Base-by-base conservation (phyloP, 257 asterid species). In the Eustoma russellianum region DNA sequence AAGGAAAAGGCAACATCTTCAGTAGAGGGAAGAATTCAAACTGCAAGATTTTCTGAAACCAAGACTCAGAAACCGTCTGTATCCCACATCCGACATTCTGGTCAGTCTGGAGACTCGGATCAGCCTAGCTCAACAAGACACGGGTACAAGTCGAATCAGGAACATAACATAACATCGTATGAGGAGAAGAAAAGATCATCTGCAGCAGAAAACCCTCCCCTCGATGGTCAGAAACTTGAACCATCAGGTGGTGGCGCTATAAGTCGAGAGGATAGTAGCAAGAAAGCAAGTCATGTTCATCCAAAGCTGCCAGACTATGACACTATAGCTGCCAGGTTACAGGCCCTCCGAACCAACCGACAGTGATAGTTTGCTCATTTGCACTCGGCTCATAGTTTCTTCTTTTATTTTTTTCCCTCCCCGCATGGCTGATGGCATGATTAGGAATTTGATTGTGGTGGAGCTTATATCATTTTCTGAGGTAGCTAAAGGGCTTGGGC, bases 261-360 rank as follows among this genome's bases (percentile, higher is more conserved):
- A 30, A 53, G 47, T 33, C 69, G 81, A 38, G 77, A 55, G 64
- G 83, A 80, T 17, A 52, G 62, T 60, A 28, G 63, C 33, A 77
- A 73, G 74, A 78, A 73, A 64, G 83, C 93, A 44, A 81, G 93
- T 50, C 95, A 89, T 63, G 94, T 85, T 67, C 97, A 89, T 73
- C 94, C 97, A 48, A 88, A 88, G 59, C 95, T 88, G 50, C 95
- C 97, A 28, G 97, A 88, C 53, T 85, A 79, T 66, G 95, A 89
- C 55, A 53, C 77, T 35, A 60, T 85, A 13, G 56, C 68, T 48
- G 74, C 80, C 40, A 46, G 56, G 58, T 9, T 84, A 17, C 78
- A 67, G 54, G 69, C 91, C 17, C 77, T 88, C 46, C 73, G 83
- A 55, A 65, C 6, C 50, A 73, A 77, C 56, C 78, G 71, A 46